phyloP scores from a whole-genome alignment of 441 rosid species.

The Erodium texanum region DNA sequence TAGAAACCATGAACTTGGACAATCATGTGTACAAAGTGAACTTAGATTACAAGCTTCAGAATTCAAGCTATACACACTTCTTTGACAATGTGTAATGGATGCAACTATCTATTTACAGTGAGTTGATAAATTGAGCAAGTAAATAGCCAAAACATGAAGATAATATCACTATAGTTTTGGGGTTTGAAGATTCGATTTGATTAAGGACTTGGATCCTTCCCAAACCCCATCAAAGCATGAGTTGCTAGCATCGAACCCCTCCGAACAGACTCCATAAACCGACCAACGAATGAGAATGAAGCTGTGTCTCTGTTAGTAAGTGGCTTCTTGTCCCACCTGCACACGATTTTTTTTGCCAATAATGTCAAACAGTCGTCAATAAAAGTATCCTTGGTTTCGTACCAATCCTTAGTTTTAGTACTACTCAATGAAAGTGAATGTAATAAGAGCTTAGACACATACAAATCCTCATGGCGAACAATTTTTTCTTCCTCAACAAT shows the following conservation, averaged over 20 bases:
- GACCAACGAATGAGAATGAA: slow-evolving; percentile 44
- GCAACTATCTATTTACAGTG: too few species aligned
- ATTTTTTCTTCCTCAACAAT: slow-evolving; percentile 58
- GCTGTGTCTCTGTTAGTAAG: slow-evolving; percentile 53
- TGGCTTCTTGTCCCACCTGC: slow-evolving; percentile 89
- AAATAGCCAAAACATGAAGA: too few species aligned
- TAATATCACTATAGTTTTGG: background rate
- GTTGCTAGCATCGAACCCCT: slow-evolving; percentile 79
- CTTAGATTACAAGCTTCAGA: too few species aligned
- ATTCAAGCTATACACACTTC: too few species aligned
- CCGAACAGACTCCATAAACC: slow-evolving; percentile 43
- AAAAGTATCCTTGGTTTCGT: too few species aligned
- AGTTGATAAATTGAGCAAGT: too few species aligned
- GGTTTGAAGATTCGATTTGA: slow-evolving; percentile 6
- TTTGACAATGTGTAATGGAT: too few species aligned
- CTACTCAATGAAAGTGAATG: background rate
- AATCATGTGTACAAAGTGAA: too few species aligned
- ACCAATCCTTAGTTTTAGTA: too few species aligned
- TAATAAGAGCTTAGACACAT: slow-evolving; percentile 13
- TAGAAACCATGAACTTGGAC: too few species aligned
- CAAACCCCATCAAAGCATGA: slow-evolving; percentile 85
- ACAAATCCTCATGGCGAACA: slow-evolving; percentile 82
- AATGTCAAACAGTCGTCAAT: slow-evolving; percentile 3
- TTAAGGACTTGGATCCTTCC: slow-evolving; percentile 51
- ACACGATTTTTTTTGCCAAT: slow-evolving; percentile 5